Evolutionary conservation across 2,329 filamentous ascomycete species (phyloP), one percentile per base, ranked within the genome.

Genomic region (Fusarium haematococcum): DNA sequence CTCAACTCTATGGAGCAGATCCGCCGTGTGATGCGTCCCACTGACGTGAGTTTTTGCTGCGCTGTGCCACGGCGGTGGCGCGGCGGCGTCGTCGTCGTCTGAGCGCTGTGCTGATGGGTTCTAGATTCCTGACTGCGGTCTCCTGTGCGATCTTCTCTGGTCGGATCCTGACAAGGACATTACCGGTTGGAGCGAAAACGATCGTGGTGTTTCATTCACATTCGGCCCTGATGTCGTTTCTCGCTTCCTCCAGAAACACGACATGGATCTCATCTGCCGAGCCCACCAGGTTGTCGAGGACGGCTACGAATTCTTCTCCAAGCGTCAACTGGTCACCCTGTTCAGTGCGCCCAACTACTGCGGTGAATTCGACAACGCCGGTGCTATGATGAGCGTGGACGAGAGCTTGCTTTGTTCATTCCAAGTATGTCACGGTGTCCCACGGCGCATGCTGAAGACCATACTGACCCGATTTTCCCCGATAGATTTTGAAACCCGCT

Each of bases 1-100:
- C 89, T 99, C 77, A 98, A 98, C 90, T 98, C 95, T 37, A 99
- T 99, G 97, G 97, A 99, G 88, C 96, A 99, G 88, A 99, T 99
- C 80, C 95, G 97, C 83, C 94, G 96, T 79, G 96, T 99, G 78
- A 98, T 98, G 95, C 93, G 97, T 81, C 97, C 97, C 71, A 99
- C 97, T 80, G 97, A 99, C 89, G 96, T 98, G 91, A 88, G 95
- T 91, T 72, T 68, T 68, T 35, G 8, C 25, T 61, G 37, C 14
- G 25, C 41, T 73, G 78, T 70, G 75, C 71, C 25, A 76, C 73
- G 35, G 7, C 37, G 25, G 48, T 32, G 30, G 64, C 60, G 59
- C 77, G 69, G 52, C 77, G 20, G 20, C 20, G 20, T 20, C 20
- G 69, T 37, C 32, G 45, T 33, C 18, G 37, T 63, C 6, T 43